A percentile compares a stretch with the other conserved stretches of the same genome.
These are phyloP conservation scores for Colletotrichum musicola DNA, from an alignment of 2,329 filamentous ascomycete species.

Conservation along the genomic window DNA sequence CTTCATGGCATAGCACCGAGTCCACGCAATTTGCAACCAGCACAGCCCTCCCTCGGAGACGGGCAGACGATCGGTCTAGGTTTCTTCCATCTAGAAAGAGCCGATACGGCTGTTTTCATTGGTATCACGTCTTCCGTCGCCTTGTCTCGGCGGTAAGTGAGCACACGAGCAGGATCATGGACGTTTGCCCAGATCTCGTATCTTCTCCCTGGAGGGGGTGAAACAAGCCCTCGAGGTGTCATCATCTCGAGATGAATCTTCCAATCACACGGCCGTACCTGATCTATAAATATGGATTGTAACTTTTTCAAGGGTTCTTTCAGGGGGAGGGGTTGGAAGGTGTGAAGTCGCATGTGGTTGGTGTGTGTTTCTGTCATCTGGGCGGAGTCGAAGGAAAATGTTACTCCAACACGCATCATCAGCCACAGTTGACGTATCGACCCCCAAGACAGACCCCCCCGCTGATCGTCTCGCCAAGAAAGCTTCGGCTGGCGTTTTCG, in stretches of 20 bases:
- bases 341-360: too few species aligned
- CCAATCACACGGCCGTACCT: conserved; percentile 24
- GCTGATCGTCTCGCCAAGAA: conserved; percentile 35
- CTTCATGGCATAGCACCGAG: not conserved
- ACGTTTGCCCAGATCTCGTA: conserved; percentile 26
- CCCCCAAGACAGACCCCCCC: conserved; percentile 19
- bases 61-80: not conserved
- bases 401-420: conserved; percentile 16
- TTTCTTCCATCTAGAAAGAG: too few species aligned
- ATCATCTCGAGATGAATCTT: conserved; percentile 8
- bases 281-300: conserved; percentile 29
- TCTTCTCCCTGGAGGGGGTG: not conserved
- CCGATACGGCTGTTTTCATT: not conserved
- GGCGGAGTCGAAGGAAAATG: conserved; percentile 24
- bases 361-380: not conserved
- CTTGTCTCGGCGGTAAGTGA: conserved; percentile 3
- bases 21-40: not conserved
- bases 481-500: conserved; percentile 31
- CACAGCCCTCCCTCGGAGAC: conserved; percentile 28
- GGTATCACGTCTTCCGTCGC: not conserved
- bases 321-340: not conserved
- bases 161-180: conserved; percentile 16
- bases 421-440: conserved; percentile 36
- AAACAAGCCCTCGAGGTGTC: conserved; percentile 1
- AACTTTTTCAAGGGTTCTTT: conserved; percentile 1